Percentiles rank a stretch among this genome's conserved stretches.
phyloP scores from a whole-genome alignment of 441 rosid species.

The California macrophylla region DNA sequence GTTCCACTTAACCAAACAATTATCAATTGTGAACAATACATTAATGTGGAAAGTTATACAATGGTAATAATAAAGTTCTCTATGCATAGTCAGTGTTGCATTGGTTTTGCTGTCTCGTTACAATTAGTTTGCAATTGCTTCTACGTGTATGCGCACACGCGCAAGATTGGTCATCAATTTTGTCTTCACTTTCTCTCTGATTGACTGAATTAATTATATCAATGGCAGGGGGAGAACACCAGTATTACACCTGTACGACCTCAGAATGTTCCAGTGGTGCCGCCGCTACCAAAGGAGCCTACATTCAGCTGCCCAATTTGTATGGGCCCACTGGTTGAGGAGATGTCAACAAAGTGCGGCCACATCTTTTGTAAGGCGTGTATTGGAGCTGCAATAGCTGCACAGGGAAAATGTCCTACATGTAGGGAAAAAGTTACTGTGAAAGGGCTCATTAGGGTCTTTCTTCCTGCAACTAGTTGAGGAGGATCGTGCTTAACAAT shows the following conservation, averaged over 20 bases:
- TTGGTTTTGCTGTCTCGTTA: not conserved
- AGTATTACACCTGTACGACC: not conserved
- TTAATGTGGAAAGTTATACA: constrained; percentile 37
- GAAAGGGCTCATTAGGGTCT: constrained; percentile 68
- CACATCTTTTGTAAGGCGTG: constrained; percentile 88
- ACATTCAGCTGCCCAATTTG: constrained; percentile 84
- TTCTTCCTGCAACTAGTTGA: constrained; percentile 68
- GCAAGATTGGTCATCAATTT: too few species aligned
- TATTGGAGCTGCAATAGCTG: constrained; percentile 46
- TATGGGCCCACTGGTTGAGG: constrained; percentile 60
- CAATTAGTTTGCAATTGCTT: not conserved
- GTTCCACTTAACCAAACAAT: constrained; percentile 14
- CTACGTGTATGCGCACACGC: not conserved
- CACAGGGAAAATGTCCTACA: constrained; percentile 69
- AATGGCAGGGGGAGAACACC: constrained; percentile 34
- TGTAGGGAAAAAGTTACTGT: constrained; percentile 57
- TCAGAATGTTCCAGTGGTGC: constrained; percentile 17
- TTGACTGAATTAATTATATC: not conserved
- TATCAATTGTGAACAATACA: constrained; percentile 34
- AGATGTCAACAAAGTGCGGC: constrained; percentile 83
- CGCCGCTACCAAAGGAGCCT: constrained; percentile 48
- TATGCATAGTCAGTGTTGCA: too few species aligned
- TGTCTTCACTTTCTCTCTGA: not conserved
- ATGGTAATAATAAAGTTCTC: too few species aligned
- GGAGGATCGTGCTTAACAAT: constrained; percentile 5